A percentile compares a stretch with the other conserved stretches of the same genome.
Evolutionary conservation across 1,284 basidiomycete genomes (phyloP).

Genomic region (Ustilago cynodontis): DNA sequence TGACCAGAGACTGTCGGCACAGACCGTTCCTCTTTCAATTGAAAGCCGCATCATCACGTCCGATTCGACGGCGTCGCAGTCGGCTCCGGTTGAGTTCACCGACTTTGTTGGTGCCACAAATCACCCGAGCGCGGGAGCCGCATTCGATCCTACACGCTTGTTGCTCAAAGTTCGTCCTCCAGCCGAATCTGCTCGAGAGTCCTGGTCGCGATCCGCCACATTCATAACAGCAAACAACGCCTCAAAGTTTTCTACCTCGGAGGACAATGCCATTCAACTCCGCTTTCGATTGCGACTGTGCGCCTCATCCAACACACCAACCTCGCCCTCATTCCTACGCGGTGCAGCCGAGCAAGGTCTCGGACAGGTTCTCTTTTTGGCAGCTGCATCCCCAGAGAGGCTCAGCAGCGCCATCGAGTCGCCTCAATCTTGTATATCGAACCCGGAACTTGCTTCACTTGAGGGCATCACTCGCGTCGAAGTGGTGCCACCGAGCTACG

Average conservation of each 20-base stretch:
- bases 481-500: slow-evolving; percentile 13
- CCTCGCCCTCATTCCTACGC: slow-evolving; percentile 10
- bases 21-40: slow-evolving; percentile 27
- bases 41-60: slow-evolving; percentile 21
- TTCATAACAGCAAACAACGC: slow-evolving; percentile 26
- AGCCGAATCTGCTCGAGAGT: slow-evolving; percentile 23
- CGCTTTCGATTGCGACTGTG: slow-evolving; percentile 41
- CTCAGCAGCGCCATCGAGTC: slow-evolving; percentile 27
- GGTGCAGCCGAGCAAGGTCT: not conserved
- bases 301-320: slow-evolving; percentile 18
- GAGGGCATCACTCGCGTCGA: slow-evolving; percentile 49
- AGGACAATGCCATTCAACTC: slow-evolving; percentile 20
- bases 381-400: slow-evolving; percentile 27
- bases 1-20: slow-evolving; percentile 1
- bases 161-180: slow-evolving; percentile 46
- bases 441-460: slow-evolving; percentile 34
- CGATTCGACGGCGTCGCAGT: not conserved
- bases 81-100: slow-evolving; percentile 29
- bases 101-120: no score
- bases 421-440: slow-evolving; percentile 25
- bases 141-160: slow-evolving; percentile 35
- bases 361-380: slow-evolving; percentile 46
- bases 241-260: slow-evolving; percentile 16
- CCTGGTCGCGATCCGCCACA: slow-evolving; percentile 24
- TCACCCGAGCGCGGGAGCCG: no score